Evolutionary conservation across 1,284 basidiomycete genomes (phyloP), one percentile per base, ranked within the genome.

Genomic region (Marasmius sp.): DNA sequence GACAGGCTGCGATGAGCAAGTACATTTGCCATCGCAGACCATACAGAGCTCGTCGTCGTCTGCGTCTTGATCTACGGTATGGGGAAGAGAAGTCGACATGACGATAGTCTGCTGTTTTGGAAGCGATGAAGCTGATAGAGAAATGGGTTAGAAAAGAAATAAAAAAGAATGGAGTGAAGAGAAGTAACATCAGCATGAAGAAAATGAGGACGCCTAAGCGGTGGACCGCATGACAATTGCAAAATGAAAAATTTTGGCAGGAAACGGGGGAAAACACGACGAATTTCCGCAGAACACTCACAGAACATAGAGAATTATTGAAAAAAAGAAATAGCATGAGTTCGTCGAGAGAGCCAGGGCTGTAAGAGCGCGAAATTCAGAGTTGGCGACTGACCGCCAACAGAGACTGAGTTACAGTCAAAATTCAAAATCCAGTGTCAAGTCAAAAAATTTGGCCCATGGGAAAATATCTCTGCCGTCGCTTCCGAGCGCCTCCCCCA

Each of bases 1-100:
- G 64, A 64, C 64, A 61, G 65, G 65, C 57, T 67, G 54, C 49
- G 64, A 57, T 47, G 62, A 33, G 56, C 91, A 93, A 41, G 88
- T 92, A 79, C 91, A 93, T 70, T 91, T 87, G 71, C 88, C 87
- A 81, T 92, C 91, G 89, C 91, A 93, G 66, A 92, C 89, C 18
- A 89, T 89, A 74, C 91, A 93, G 64, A 92, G 91, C 73, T 91
- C 87, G 85, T 85, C 83, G 81, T 92, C 89, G 72, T 90, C 77
- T 71, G 70, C 73, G 74, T 68, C 70, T 73, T 67, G 68, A 80
- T 73, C 83, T 81, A 83, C 73, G 80, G 83, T 87, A 86, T 85
- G 78, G 80, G 84, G 73, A 79, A 83, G 81, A 85, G 85, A 75
- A 85, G 80, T 75, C 80, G 86, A 79, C 86, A 89, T 85, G 79